Conservation (phyloP, 305 asterid species). For the Fraxinus floribunda region DNA sequence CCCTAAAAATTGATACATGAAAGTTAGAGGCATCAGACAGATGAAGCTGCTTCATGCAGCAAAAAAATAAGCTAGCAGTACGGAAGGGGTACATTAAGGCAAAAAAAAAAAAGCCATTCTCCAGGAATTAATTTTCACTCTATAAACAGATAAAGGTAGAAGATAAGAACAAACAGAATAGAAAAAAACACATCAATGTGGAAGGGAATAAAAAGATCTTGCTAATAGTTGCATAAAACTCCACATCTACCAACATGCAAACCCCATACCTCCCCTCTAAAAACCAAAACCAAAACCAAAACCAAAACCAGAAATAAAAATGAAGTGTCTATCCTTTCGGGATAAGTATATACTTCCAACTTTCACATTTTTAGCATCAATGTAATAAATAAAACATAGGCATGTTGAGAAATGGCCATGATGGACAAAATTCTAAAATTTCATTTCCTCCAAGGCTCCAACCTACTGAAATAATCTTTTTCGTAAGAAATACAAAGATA, state of each 20-base stretch:
- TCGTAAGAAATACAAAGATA: background rate
- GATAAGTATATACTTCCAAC: background rate
- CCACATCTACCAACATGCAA: background rate
- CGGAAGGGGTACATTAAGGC: background rate
- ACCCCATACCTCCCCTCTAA: background rate
- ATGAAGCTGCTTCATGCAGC: conserved; percentile 17
- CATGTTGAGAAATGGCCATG: background rate
- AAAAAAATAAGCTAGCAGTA: conserved; percentile 13
- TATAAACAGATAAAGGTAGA: background rate
- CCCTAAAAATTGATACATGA: conserved; percentile 50
- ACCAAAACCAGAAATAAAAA: background rate
- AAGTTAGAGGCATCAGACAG: conserved; percentile 25
- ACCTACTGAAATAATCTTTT: background rate
- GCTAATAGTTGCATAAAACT: background rate
- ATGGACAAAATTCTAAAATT: background rate
- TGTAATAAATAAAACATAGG: background rate
- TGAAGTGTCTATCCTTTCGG: background rate
- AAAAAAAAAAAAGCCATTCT: background rate
- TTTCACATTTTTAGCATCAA: background rate
- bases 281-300: background rate
- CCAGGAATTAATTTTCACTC: background rate
- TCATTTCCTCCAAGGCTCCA: background rate
- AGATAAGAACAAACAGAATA: background rate
- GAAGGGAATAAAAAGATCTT: background rate
- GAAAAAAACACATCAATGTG: background rate